phyloP scores from a whole-genome alignment of 306 rosid genomes.

The Vigna angularis region DNA sequence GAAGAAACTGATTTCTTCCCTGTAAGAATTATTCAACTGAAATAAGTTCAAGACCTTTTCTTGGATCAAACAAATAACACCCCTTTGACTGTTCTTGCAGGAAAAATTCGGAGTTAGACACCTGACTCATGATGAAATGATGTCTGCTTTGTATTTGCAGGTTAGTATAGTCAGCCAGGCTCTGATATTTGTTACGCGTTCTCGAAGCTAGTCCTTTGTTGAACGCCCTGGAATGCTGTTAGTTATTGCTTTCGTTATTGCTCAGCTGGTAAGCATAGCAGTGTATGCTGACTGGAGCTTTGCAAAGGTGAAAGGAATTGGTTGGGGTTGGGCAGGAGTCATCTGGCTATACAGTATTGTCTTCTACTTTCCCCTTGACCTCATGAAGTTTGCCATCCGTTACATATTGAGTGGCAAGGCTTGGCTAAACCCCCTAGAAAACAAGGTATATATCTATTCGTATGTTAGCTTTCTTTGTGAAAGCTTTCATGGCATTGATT shows the following conservation, averaged over 20 bases:
- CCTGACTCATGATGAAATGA: constrained; percentile 57
- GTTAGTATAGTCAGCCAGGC: constrained; percentile 99
- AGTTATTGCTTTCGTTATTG: constrained; percentile 66
- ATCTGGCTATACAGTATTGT: constrained; percentile 94
- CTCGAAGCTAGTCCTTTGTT: constrained; percentile 88
- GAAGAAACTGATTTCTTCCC: constrained; percentile 72
- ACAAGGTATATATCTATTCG: constrained; percentile 68
- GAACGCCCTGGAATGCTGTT: constrained; percentile 90
- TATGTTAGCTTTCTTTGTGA: neutral
- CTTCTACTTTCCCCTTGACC: constrained; percentile 83
- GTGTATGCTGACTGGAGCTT: constrained; percentile 94
- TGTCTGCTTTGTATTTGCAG: constrained; percentile 91
- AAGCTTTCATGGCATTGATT: constrained; percentile 17
- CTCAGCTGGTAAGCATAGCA: constrained; percentile 90
- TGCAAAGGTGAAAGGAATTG: constrained; percentile 81
- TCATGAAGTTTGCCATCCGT: constrained; percentile 81
- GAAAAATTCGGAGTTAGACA: constrained; percentile 74
- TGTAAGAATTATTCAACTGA: constrained; percentile 53
- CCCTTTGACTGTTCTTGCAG: constrained; percentile 49
- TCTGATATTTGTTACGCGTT: constrained; percentile 89
- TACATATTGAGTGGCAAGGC: constrained; percentile 97
- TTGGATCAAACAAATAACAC: constrained; percentile 35
- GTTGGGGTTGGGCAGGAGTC: constrained; percentile 99
- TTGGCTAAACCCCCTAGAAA: constrained; percentile 86
- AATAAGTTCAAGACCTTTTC: constrained; percentile 2